phyloP scores from a whole-genome alignment of 106 monocot genomes.

The Dioscorea dumetorum region DNA sequence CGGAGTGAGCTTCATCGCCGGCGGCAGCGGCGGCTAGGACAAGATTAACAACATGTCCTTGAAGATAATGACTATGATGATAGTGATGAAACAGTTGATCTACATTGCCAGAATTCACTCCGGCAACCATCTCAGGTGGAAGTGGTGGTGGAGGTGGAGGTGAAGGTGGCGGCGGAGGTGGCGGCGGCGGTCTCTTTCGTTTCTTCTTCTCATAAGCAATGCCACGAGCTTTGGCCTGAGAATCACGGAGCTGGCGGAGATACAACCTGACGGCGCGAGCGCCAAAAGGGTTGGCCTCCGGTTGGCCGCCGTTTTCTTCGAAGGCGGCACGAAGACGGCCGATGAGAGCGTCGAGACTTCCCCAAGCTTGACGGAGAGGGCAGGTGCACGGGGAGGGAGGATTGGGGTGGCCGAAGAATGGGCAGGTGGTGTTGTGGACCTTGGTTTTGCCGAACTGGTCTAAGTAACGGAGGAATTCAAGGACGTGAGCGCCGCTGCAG shows the following conservation, averaged over 20 bases:
- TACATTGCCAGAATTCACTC: background rate
- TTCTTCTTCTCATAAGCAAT: constrained; percentile 6
- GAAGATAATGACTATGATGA: background rate
- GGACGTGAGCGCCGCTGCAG: constrained; percentile 4
- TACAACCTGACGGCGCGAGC: constrained; percentile 1
- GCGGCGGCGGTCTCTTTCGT: background rate
- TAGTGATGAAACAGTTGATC: background rate
- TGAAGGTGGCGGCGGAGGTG: background rate
- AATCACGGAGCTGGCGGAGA: background rate
- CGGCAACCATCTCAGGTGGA: background rate
- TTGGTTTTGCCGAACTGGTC: constrained; percentile 6
- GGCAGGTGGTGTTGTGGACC: constrained; percentile 5
- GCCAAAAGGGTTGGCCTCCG: constrained; percentile 22
- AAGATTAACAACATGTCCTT: background rate
- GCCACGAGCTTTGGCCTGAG: constrained; percentile 4
- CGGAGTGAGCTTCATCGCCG: background rate
- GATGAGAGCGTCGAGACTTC: constrained; percentile 21
- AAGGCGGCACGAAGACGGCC: constrained; percentile 24
- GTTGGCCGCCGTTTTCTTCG: constrained; percentile 15
- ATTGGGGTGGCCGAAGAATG: constrained; percentile 7
- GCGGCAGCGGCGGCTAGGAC: background rate
- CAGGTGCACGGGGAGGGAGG: constrained; percentile 16
- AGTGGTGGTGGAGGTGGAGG: background rate
- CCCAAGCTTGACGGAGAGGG: constrained; percentile 22
- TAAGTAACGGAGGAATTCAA: background rate